Base-by-base conservation (phyloP, 1,284 basidiomycete species). In the Boletus chippewaensis region DNA sequence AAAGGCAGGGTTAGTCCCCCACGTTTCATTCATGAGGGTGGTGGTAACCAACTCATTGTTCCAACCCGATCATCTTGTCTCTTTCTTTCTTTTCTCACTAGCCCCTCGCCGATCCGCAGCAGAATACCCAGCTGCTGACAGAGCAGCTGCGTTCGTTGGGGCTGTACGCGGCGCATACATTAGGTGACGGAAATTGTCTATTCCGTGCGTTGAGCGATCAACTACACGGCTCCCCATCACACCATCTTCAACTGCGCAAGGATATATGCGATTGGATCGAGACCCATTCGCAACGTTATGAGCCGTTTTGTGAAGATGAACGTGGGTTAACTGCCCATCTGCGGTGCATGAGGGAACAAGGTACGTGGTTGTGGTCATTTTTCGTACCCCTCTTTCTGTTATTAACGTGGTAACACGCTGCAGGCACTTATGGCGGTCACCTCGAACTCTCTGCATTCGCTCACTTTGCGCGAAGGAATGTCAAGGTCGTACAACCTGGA, bases 401-500 rank as follows among this genome's bases (percentile, higher is more conserved):
- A 40, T 55, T 44, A 51, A 48, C 42, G 48, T 53, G 45, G 16
- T 62, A 44, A 54, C 47, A 34, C 45, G 22, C 28, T 48, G 46
- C 63, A 83, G 91, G 84, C 26, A 93, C 91, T 0, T 95, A 95
- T 58, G 93, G 91, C 36, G 92, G 91, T 0, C 91, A 95, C 68
- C 78, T 95, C 59, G 93, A 95, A 66, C 76, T 95, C 9, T 87
- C 87, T 13, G 91, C 91, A 0, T 95, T 94, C 65, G 85, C 93
- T 2, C 88, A 93, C 58, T 78, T 91, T 71, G 78, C 77, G 50
- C 74, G 74, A 45, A 78, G 86, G 40, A 80, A 90, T 61, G 87
- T 95, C 67, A 95, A 94, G 70, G 91, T 95, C 53, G 81, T 95
- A 48, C 92, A 95, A 62, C 92, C 93, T 0, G 91, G 89, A 2